phyloP scores from a whole-genome alignment of 768 basidiomycete genomes.

The Podaxis rugospora region DNA sequence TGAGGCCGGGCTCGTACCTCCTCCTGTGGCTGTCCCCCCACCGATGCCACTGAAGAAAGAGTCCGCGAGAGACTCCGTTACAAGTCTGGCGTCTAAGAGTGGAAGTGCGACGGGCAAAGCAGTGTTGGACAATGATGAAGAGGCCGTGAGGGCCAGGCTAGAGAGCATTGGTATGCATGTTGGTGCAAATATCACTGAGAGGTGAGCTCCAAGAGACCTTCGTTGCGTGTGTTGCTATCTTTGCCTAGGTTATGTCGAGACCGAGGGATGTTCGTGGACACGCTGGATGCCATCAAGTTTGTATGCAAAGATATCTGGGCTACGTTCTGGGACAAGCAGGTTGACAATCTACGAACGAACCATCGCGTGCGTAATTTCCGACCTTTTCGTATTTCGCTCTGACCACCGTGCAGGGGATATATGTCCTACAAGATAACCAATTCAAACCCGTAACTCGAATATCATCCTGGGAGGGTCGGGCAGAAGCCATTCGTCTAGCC shows the following conservation, averaged over 20 bases:
- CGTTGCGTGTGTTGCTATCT: background rate
- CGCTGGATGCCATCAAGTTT: slow-evolving; percentile 90
- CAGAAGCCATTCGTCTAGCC: slow-evolving; percentile 67
- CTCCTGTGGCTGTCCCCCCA: slow-evolving; percentile 37
- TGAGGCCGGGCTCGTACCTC: slow-evolving; percentile 68
- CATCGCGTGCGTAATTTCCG: slow-evolving; percentile 62
- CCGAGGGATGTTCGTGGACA: slow-evolving; percentile 70
- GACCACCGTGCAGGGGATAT: slow-evolving; percentile 62
- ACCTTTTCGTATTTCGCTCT: background rate
- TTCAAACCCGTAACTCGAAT: slow-evolving; percentile 83
- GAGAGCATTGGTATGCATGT: slow-evolving; percentile 86
- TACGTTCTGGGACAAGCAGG: slow-evolving; percentile 90
- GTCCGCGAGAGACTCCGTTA: slow-evolving; percentile 37
- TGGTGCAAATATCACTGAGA: slow-evolving; percentile 81
- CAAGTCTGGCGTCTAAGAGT: slow-evolving; percentile 33
- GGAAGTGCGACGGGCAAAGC: slow-evolving; percentile 32
- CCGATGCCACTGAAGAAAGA: slow-evolving; percentile 37
- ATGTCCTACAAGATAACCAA: slow-evolving; percentile 87
- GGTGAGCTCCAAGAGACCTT: slow-evolving; percentile 41
- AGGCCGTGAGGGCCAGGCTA: slow-evolving; percentile 60
- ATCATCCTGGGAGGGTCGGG: slow-evolving; percentile 75
- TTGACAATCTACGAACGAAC: slow-evolving; percentile 93
- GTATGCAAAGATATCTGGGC: slow-evolving; percentile 96
- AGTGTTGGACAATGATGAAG: slow-evolving; percentile 64
- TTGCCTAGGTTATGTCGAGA: slow-evolving; percentile 67